A percentile compares a stretch with the other conserved stretches of the same genome.
Evolutionary conservation across 2,329 filamentous ascomycete species (phyloP).

Genomic region (Waltergamsia citrina): DNA sequence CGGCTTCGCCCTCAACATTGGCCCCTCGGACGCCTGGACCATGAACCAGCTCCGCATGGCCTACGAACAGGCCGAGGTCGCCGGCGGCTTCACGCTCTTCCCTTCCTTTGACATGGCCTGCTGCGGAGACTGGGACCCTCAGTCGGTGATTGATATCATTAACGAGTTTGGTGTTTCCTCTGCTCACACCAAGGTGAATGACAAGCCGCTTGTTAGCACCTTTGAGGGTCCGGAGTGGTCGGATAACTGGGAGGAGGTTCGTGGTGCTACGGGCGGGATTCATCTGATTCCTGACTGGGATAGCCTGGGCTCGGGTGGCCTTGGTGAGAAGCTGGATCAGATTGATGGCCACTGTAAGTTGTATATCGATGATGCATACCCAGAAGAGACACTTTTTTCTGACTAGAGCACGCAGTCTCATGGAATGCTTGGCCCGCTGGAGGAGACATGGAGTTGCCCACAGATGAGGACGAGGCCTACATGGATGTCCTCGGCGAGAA

Average conservation of each 20-base stretch:
- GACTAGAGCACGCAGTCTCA: no score
- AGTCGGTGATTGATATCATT: conserved; percentile 15
- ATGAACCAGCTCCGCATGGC: conserved; percentile 17
- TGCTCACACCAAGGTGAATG: conserved; percentile 17
- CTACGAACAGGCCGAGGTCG: conserved; percentile 13
- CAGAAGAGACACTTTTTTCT: no score
- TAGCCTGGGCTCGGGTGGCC: conserved; percentile 10
- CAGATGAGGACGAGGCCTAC: conserved; percentile 22
- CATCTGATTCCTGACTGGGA: conserved; percentile 38
- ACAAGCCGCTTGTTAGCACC: conserved; percentile 35
- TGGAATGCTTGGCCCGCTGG: conserved; percentile 29
- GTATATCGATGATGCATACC: no score
- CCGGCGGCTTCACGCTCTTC: conserved; percentile 21
- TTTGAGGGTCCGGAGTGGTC: conserved; percentile 36
- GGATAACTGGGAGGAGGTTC: conserved; percentile 34
- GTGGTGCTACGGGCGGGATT: conserved; percentile 18
- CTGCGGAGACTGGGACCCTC: conserved; percentile 14
- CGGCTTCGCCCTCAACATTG: conserved; percentile 31
- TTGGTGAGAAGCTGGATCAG: conserved; percentile 10
- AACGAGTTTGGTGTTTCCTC: conserved; percentile 11
- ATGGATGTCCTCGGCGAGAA: conserved; percentile 21
- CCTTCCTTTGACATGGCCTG: conserved; percentile 29
- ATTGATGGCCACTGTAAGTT: conserved; percentile 14
- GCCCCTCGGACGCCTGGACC: conserved; percentile 20
- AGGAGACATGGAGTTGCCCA: conserved; percentile 19